These are phyloP conservation scores for Excoecaria cochinchinensis DNA, from an alignment of 345 rosid genomes.

Conservation along the genomic window DNA sequence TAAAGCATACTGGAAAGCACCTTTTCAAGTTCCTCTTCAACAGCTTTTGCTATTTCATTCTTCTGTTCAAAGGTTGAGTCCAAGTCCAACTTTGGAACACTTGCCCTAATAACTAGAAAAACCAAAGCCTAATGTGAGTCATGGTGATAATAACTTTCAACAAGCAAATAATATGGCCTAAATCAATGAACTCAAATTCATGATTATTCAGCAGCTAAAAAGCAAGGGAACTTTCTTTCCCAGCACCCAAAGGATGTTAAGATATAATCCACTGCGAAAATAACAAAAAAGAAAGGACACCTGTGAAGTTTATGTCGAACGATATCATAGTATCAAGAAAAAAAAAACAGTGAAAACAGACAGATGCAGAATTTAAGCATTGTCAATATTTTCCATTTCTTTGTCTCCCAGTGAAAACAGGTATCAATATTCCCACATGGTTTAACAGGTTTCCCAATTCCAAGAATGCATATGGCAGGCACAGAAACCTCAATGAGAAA, in stretches of 20 bases:
- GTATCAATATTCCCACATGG: background rate
- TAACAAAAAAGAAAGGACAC: no score
- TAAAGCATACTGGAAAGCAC: background rate
- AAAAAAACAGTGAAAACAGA: background rate
- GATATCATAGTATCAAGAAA: background rate
- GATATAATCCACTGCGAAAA: background rate
- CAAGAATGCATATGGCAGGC: background rate
- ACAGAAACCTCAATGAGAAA: background rate
- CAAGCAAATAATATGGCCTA: background rate
- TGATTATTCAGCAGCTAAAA: background rate
- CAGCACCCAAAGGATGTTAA: no score
- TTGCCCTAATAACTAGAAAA: slow-evolving; percentile 22
- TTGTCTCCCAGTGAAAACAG: background rate
- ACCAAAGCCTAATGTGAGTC: slow-evolving; percentile 6
- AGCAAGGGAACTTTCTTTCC: background rate
- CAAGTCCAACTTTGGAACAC: slow-evolving; percentile 28
- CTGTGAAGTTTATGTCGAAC: background rate
- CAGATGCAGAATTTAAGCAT: background rate
- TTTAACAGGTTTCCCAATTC: background rate
- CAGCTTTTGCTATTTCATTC: slow-evolving; percentile 26
- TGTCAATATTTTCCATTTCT: background rate
- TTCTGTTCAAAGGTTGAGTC: slow-evolving; percentile 28
- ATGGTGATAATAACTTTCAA: background rate
- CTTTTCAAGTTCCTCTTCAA: slow-evolving; percentile 24
- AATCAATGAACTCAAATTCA: background rate